Evolutionary conservation across 192 early-diverging fungal genomes (phyloP).

Genomic region (Backusella sp.): DNA sequence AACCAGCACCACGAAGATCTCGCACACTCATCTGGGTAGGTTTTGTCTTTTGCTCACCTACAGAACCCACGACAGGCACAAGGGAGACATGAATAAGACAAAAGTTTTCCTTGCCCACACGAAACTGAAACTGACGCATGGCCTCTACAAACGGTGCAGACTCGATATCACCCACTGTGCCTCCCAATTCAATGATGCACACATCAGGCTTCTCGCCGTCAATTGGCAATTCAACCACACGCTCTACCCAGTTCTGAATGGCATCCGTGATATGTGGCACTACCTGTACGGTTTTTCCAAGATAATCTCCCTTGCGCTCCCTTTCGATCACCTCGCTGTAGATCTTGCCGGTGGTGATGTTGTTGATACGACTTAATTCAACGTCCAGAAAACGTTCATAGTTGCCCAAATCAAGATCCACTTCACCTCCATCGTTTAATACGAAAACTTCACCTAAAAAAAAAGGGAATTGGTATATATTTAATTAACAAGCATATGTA

Average conservation of each 20-base stretch:
- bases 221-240: slow-evolving; percentile 84
- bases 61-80: slow-evolving; percentile 94
- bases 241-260: slow-evolving; percentile 98
- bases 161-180: slow-evolving; percentile 99
- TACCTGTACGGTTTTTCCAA: slow-evolving; percentile 99
- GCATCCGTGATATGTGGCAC: slow-evolving; percentile 98
- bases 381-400: slow-evolving; percentile 98
- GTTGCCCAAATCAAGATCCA: slow-evolving; percentile 98
- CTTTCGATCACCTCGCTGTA: slow-evolving; percentile 95
- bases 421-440: slow-evolving; percentile 97
- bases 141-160: slow-evolving; percentile 98
- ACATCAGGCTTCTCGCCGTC: slow-evolving; percentile 89
- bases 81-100: slow-evolving; percentile 97
- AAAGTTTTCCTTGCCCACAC: slow-evolving; percentile 98
- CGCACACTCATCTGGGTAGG: slow-evolving; percentile 97
- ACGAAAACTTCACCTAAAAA: slow-evolving; percentile 95
- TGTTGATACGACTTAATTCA: slow-evolving; percentile 92
- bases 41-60: slow-evolving; percentile 99
- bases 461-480: too few relatives aligned
- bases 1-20: slow-evolving; percentile 91
- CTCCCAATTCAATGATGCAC: slow-evolving; percentile 97
- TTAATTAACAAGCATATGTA: background rate
- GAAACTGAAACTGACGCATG: slow-evolving; percentile 99
- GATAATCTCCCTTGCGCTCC: slow-evolving; percentile 91
- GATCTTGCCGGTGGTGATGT: slow-evolving; percentile 99